These are phyloP conservation scores for Hyaloperonospora arabidopsidis DNA, from an alignment of 352 stramenopile genomes.

Conservation along the genomic window DNA sequence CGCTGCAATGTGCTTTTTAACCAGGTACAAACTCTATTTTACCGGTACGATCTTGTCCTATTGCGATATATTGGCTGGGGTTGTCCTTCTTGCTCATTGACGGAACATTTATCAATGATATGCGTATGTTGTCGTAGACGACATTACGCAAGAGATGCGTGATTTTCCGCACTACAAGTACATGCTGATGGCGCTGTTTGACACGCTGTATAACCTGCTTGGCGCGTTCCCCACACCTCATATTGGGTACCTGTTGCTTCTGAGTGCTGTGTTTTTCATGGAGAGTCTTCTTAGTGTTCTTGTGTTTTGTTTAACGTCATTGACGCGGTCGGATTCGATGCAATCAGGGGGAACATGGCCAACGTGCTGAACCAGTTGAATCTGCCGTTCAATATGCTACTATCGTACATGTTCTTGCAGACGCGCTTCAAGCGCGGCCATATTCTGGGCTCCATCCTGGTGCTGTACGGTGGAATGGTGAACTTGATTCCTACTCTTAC, in stretches of 20 bases:
- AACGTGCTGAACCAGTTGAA: constrained; percentile 83
- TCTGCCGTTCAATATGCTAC: constrained; percentile 82
- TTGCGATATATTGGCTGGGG: too few species aligned
- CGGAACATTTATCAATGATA: neutral
- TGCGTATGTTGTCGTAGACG: constrained; percentile 30
- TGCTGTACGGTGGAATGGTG: constrained; percentile 80
- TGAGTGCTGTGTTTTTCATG: neutral
- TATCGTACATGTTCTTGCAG: constrained; percentile 71
- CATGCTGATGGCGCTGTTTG: constrained; percentile 78
- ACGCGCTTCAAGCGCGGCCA: constrained; percentile 79
- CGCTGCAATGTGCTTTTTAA: neutral
- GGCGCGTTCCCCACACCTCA: constrained; percentile 76
- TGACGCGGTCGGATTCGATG: too few species aligned
- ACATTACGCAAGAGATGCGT: constrained; percentile 79
- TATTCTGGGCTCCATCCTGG: constrained; percentile 76
- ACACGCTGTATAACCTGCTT: constrained; percentile 79
- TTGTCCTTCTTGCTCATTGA: neutral
- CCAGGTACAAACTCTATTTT: constrained; percentile 76
- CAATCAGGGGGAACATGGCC: constrained; percentile 62
- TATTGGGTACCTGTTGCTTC: constrained; percentile 49
- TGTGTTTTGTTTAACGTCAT: neutral
- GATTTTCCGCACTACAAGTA: constrained; percentile 84
- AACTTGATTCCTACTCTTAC: constrained; percentile 77
- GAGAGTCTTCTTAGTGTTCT: neutral
- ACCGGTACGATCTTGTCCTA: constrained; percentile 48